Evolutionary conservation across 1,284 basidiomycete genomes (phyloP).

Genomic region (Naganishia albida): DNA sequence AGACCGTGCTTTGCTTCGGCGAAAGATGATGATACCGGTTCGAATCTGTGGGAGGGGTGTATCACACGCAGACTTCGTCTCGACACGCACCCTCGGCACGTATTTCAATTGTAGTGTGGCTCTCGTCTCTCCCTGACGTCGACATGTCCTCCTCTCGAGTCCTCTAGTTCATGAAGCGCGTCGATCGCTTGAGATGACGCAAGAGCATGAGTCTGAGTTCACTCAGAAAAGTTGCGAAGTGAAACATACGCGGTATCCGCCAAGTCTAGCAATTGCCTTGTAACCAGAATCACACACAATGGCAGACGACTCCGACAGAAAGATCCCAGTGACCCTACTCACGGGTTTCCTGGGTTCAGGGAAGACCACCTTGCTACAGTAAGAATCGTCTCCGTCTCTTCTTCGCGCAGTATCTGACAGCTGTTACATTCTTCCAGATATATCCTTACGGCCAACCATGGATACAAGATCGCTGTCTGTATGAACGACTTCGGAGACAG

Average conservation of each 20-base stretch:
- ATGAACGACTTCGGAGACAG: slow-evolving; percentile 70
- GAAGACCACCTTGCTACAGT: slow-evolving; percentile 78
- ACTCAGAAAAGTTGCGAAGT: background rate
- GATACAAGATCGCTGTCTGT: slow-evolving; percentile 91
- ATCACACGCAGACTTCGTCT: background rate
- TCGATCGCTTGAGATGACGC: slow-evolving; percentile 7
- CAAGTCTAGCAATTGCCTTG: background rate
- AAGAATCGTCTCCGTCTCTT: slow-evolving; percentile 27
- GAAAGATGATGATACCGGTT: too few species aligned
- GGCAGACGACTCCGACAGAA: slow-evolving; percentile 13
- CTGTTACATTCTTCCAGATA: slow-evolving; percentile 58
- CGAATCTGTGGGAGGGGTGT: too few species aligned
- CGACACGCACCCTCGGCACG: too few species aligned
- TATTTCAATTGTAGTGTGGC: too few species aligned
- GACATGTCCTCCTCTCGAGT: too few species aligned
- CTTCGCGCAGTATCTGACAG: background rate
- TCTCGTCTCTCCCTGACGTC: too few species aligned
- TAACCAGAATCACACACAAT: background rate
- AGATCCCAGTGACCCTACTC: slow-evolving; percentile 81
- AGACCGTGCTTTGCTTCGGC: too few species aligned
- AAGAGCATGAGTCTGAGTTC: background rate
- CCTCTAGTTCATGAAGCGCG: slow-evolving; percentile 8
- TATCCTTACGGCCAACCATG: slow-evolving; percentile 86
- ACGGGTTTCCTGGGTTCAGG: slow-evolving; percentile 85
- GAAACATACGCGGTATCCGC: background rate